Conservation (phyloP, 192 early-diverging fungal species). For the Coemansia sp. region DNA sequence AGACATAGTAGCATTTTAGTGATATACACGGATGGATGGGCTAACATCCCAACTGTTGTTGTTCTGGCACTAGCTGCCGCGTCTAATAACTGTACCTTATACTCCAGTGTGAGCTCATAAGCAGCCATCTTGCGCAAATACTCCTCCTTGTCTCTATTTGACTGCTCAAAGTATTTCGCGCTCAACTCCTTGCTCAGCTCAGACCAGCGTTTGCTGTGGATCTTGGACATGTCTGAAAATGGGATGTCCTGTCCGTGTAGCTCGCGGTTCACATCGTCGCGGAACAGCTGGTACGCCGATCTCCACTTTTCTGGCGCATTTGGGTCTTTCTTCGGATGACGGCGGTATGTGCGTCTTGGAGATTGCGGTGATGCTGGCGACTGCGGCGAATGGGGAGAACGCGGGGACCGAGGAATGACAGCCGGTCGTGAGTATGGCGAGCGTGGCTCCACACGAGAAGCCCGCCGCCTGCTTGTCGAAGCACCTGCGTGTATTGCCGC, state of each 20-base stretch:
- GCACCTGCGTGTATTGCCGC: constrained; percentile 8
- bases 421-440: constrained; percentile 31
- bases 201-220: constrained; percentile 52
- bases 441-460: constrained; percentile 28
- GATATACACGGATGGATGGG: not conserved
- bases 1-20: not conserved
- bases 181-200: constrained; percentile 30
- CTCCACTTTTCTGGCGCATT: constrained; percentile 54
- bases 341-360: constrained; percentile 40
- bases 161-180: constrained; percentile 32
- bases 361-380: constrained; percentile 23
- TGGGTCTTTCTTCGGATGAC: constrained; percentile 52
- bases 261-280: constrained; percentile 52
- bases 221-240: constrained; percentile 54
- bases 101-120: constrained; percentile 39
- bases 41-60: not conserved
- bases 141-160: constrained; percentile 41
- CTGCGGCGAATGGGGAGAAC: constrained; percentile 14
- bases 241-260: constrained; percentile 42
- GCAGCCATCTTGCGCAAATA: constrained; percentile 39
- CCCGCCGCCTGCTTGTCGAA: constrained; percentile 21
- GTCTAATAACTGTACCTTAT: constrained; percentile 24
- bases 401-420: constrained; percentile 16
- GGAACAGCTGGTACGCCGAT: constrained; percentile 55
- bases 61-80: not conserved